Base-by-base conservation (phyloP, 768 basidiomycete species). In the Phylloporus arenicola region DNA sequence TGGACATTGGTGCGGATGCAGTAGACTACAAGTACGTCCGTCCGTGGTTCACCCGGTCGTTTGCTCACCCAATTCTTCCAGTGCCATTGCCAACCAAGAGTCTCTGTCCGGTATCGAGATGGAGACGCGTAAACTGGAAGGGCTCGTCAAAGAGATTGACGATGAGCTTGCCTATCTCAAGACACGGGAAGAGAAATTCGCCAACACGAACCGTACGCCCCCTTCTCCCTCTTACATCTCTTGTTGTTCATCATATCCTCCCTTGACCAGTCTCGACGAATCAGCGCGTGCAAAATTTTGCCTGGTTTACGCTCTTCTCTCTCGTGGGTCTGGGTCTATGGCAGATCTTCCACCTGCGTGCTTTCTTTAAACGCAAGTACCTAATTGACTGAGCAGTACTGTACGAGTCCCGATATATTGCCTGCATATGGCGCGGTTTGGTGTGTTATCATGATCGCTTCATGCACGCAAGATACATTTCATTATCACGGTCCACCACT, bases 31-130 rank as follows among this genome's bases (percentile, higher is more conserved):
- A 99, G 93, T 95, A 62, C 56, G 87, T 73, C 10, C 33, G n/a
- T 22, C 45, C 6, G 22, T 19, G 5, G 11, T 39, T 14, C 13
- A 4, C 16, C 16, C 14, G 3, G 38, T 22, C 14, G 1, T 31
- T 11, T 48, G 37, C 35, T 48, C 40, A 53, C 27, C 52, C 42
- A 16, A 29, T 35, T 19, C 52, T 55, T 48, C 19, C 62, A 96
- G 93, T 60, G 96, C 96, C 22, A 99, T 98, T 67, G 96, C 96
- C 10, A 97, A 96, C 71, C 94, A 97, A 67, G 96, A 99, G 67
- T 93, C 91, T 1, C 75, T 98, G 0, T 96, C 92, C 6, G 88
- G 88, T 0, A 80, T 99, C 17, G 96, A 99, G 71, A 94, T 92
- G 0, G 96, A 98, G 69, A 97, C 98, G 94, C 83, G 93, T 35